Conservation (phyloP, 176 grass and related monocot species). For the Sorghum bicolor region DNA sequence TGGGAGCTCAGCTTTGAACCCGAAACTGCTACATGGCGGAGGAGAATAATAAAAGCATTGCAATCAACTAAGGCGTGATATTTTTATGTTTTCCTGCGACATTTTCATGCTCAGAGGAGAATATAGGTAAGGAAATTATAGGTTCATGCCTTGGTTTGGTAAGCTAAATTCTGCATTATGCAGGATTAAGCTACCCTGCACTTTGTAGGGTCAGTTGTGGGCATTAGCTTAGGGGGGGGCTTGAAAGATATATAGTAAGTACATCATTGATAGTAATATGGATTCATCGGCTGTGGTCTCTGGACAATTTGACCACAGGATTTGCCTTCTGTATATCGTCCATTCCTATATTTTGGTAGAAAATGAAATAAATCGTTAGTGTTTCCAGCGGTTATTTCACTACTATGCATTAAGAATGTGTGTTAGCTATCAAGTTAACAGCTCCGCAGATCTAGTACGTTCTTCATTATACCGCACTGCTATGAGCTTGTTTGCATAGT, state of each 20-base stretch:
- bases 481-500: too few species aligned
- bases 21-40: constrained; percentile 74
- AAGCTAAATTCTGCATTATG: background rate
- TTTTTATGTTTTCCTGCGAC: constrained; percentile 3
- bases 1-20: constrained; percentile 95
- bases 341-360: constrained; percentile 30
- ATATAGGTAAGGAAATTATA: constrained; percentile 16
- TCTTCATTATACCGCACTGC: background rate
- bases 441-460: background rate
- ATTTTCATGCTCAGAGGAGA: background rate
- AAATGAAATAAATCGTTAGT: constrained; percentile 4
- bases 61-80: constrained; percentile 35
- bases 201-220: constrained; percentile 6
- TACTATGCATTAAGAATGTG: background rate
- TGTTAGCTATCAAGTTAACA: background rate
- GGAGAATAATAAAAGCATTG: constrained; percentile 83
- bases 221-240: constrained; percentile 22
- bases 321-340: constrained; percentile 21
- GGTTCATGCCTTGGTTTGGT: background rate
- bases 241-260: constrained; percentile 25
- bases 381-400: background rate
- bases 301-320: constrained; percentile 1
- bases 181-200: constrained; percentile 1
- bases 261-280: constrained; percentile 40
- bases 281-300: constrained; percentile 18